A percentile compares a stretch with the other conserved stretches of the same genome.
These are phyloP conservation scores for Pharnaceum exiguum DNA, from an alignment of 148 eudicot genomes.

Conservation along the genomic window DNA sequence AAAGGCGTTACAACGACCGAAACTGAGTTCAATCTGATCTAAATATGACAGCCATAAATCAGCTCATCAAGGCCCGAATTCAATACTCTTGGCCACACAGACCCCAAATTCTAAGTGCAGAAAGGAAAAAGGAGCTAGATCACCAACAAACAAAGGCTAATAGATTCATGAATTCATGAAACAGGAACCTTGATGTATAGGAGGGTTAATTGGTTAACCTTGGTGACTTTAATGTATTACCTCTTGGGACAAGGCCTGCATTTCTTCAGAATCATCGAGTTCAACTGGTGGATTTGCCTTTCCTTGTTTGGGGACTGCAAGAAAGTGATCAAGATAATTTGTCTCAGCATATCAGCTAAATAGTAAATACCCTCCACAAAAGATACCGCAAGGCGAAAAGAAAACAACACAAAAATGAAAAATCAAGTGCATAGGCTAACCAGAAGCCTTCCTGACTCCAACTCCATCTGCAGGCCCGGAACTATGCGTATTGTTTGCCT, in stretches of 20 bases:
- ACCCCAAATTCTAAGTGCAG: not conserved
- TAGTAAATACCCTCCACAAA: not conserved
- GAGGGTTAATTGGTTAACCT: no score
- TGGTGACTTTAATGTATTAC: slow-evolving; percentile 21
- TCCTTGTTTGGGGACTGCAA: slow-evolving; percentile 43
- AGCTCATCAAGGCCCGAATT: not conserved
- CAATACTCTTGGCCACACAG: not conserved
- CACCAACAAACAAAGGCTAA: not conserved
- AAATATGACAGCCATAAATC: not conserved
- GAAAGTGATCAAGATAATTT: not conserved
- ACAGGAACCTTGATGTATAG: not conserved
- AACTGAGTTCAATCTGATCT: not conserved
- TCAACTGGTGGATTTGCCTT: slow-evolving; percentile 24
- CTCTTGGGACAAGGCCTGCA: slow-evolving; percentile 58
- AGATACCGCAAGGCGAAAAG: not conserved
- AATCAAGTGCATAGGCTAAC: slow-evolving; percentile 20
- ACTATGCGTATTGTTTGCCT: slow-evolving; percentile 45
- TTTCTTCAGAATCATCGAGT: slow-evolving; percentile 39
- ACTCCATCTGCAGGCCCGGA: slow-evolving; percentile 41
- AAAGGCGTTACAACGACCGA: not conserved
- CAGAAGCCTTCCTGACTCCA: slow-evolving; percentile 33
- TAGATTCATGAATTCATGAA: not conserved
- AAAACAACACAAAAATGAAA: not conserved
- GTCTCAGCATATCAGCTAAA: not conserved
- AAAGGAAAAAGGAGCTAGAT: not conserved